Evolutionary conservation across 805 yeast genomes (phyloP), one percentile per base, ranked within the genome.

Genomic region (Candida insectorum): DNA sequence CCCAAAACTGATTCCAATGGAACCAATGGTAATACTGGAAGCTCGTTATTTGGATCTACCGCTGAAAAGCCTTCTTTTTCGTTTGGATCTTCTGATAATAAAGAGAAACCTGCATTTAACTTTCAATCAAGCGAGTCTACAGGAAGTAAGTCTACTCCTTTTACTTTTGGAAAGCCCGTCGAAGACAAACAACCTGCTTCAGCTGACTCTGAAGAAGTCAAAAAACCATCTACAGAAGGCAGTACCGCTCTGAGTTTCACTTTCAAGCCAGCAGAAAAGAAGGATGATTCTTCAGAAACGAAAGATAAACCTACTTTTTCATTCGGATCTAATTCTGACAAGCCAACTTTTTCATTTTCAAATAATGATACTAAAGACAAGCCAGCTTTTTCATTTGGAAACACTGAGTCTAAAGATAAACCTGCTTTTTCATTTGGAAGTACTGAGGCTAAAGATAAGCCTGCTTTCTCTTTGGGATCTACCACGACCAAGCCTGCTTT

Each of bases 241-340:
- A 19, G 40, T 26, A 38, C 51, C 14, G 47, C 41, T n/a, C 52
- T 57, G 24, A 26, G 49, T 9, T 53, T 53, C 37, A 26, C 28
- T 11, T 21, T 28, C 4, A 31, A 30, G 15, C 31, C 26, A 15
- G 29, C 12, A 21, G 52, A 4, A 18, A 40, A 11, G 22, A 48
- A 5, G 10, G 25, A 33, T 4, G 33, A 26, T 11, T 34, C 40
- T 13, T 31, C 28, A 9, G 22, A 33, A n/a, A n/a, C n/a, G n/a
- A n/a, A n/a, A 13, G 34, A 42, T 3, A 37, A 37, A 6, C 34
- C 34, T 17, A 37, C 41, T 8, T 41, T 46, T 35, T 39, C 46
- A 2, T 46, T 40, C 23, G 45, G 47, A 18, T 16, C 37, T 14
- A 28, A 31, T 7, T 26, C 29, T 15, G 40, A 31, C 6, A 34